Evolutionary conservation across 768 basidiomycete genomes (phyloP), one percentile per base, ranked within the genome.

Genomic region (Suillus cothurnatus): DNA sequence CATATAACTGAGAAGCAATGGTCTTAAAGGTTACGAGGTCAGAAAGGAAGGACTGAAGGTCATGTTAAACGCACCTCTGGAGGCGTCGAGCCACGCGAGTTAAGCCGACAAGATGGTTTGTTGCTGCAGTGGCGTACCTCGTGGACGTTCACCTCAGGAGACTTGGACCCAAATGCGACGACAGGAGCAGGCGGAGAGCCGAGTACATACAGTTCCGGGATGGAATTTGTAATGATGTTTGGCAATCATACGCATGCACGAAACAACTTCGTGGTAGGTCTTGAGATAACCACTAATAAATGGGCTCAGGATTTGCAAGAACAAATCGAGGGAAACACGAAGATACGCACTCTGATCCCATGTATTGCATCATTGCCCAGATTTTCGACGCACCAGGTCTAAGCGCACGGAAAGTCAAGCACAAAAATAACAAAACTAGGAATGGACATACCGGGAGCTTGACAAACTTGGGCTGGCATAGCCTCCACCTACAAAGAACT

Each of bases 311-410:
- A 32, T 61, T 52, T 52, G 26, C 43, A 49, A 66, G 66, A 38
- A 64, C 36, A 52, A 61, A 61, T 31, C 6, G 32, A 12, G 8
- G 47, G 3, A 4, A 38, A 53, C n/a, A 47, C 14, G 62, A 45
- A 23, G 28, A 17, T 2, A 82, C 90, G 61, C 72, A 95, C 93
- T 90, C 84, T 66, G 89, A 83, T 34, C 97, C 97, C 81, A 98
- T 90, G 74, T 93, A 88, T 67, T 97, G 92, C 88, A 99, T 90
- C 2, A 94, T 94, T 8, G 97, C 97, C 95, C 95, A 99, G 36
- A 95, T 89, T 55, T 93, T 97, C 31, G 97, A 80, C 0, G 95
- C 89, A 7, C 97, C 97, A 0, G 96, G 93, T 45, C 96, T 94
- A n/a, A 19, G 47, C 26, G n/a, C 9, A 14, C 3, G 32, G 21